Evolutionary conservation across 331 rosid genomes (phyloP).

Genomic region (Arachis monticola): DNA sequence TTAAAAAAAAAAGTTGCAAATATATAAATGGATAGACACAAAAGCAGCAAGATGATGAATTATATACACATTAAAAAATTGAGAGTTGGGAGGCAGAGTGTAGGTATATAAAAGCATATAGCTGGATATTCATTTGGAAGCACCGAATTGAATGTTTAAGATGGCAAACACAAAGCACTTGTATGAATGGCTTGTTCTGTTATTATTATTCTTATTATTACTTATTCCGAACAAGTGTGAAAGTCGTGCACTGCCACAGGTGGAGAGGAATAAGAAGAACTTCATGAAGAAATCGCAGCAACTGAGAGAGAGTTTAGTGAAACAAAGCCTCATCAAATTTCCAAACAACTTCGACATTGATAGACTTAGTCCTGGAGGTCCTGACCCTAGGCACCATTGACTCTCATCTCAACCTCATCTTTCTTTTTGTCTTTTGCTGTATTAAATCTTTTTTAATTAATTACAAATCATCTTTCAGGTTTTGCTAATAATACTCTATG

Average conservation of each 20-base stretch:
- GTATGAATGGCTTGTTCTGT: not conserved
- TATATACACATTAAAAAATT: slow-evolving; percentile 12
- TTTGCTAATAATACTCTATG: no score
- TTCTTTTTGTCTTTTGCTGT: no score
- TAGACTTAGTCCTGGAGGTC: slow-evolving; percentile 50
- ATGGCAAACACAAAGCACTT: slow-evolving; percentile 43
- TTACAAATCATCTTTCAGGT: no score
- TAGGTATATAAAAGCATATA: slow-evolving; percentile 29
- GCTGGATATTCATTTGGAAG: slow-evolving; percentile 35
- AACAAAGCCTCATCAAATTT: not conserved
- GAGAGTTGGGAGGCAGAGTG: not conserved
- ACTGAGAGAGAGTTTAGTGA: slow-evolving; percentile 32
- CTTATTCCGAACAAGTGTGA: slow-evolving; percentile 25
- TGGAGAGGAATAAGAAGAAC: slow-evolving; percentile 16
- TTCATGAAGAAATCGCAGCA: slow-evolving; percentile 40
- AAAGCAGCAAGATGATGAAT: slow-evolving; percentile 6
- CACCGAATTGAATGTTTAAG: slow-evolving; percentile 18
- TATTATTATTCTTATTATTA: not conserved
- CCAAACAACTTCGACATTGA: slow-evolving; percentile 25
- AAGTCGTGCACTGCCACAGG: slow-evolving; percentile 36
- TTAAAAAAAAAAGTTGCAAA: not conserved
- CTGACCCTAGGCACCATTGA: slow-evolving; percentile 50
- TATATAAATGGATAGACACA: not conserved
- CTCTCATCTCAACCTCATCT: no score
- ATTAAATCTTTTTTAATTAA: no score